Evolutionary conservation across 1,284 basidiomycete species (phyloP).

Genomic region (Neolentinus lepideus): DNA sequence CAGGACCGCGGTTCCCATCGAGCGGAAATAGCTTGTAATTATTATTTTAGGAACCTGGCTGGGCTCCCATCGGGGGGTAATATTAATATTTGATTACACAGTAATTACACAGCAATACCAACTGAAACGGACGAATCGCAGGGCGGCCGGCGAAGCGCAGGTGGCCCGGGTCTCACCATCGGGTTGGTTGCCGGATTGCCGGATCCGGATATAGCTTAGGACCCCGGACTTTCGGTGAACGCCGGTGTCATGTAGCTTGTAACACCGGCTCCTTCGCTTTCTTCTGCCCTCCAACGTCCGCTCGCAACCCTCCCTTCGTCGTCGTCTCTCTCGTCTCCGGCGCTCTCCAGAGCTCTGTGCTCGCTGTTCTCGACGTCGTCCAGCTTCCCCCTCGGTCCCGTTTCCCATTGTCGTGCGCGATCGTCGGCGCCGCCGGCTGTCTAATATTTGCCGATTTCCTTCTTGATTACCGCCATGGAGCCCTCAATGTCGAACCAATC

Average conservation of each 20-base stretch:
- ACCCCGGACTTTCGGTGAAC: slow-evolving; percentile 1
- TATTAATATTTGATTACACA: too few relatives aligned
- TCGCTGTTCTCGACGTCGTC: background rate
- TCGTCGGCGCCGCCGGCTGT: background rate
- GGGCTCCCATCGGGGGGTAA: too few relatives aligned
- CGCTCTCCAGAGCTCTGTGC: background rate
- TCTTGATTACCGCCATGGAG: background rate
- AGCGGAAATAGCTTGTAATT: background rate
- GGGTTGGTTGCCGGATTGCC: background rate
- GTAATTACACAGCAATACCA: too few relatives aligned
- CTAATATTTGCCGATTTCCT: background rate
- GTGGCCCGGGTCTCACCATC: background rate
- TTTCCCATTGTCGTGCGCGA: background rate
- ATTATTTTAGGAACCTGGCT: too few relatives aligned
- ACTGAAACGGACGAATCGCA: background rate
- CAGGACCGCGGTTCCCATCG: background rate
- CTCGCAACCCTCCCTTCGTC: background rate
- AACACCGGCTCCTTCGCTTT: background rate
- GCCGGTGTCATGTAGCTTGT: background rate
- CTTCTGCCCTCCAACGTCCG: background rate
- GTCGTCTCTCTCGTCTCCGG: background rate
- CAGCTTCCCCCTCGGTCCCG: background rate
- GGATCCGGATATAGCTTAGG: background rate
- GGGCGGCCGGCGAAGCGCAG: background rate
- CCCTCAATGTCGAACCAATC: background rate